These are phyloP conservation scores for Epichloe sp. DNA, from an alignment of 2,329 filamentous ascomycete species.

Conservation along the genomic window DNA sequence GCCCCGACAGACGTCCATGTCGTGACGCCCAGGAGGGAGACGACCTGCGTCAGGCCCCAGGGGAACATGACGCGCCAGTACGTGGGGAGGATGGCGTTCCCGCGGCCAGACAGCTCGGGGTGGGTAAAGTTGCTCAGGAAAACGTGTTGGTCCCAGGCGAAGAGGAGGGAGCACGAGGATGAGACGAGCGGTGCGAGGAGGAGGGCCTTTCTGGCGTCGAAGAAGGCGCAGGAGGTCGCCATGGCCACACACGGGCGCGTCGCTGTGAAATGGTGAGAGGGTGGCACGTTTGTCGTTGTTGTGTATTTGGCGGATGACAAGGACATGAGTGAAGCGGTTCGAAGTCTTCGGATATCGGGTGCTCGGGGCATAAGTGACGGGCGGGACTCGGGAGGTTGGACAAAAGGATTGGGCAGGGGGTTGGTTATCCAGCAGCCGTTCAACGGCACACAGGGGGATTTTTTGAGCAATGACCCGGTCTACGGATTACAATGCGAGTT, in stretches of 20 bases:
- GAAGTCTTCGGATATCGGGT: not conserved
- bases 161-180: conserved; percentile 32
- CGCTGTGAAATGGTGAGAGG: too few species aligned
- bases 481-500: too few species aligned
- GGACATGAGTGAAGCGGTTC: not conserved
- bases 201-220: conserved; percentile 24
- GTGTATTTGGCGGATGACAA: not conserved
- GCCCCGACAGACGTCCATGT: conserved; percentile 15
- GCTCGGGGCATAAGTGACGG: not conserved
- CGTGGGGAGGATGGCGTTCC: conserved; percentile 25
- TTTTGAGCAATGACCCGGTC: too few species aligned
- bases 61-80: conserved; percentile 31
- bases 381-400: not conserved
- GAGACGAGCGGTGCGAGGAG: conserved; percentile 32
- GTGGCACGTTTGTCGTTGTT: not conserved
- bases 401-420: not conserved
- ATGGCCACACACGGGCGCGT: conserved; percentile 12
- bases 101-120: conserved; percentile 14
- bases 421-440: not conserved
- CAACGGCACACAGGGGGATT: not conserved
- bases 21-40: conserved; percentile 23
- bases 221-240: conserved; percentile 24
- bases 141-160: conserved; percentile 29
- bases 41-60: conserved; percentile 19
- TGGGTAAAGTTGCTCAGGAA: conserved; percentile 26